Percentiles rank a stretch among this genome's conserved stretches.
Evolutionary conservation across 345 rosid species (phyloP).

Genomic region (Citrus australasica): DNA sequence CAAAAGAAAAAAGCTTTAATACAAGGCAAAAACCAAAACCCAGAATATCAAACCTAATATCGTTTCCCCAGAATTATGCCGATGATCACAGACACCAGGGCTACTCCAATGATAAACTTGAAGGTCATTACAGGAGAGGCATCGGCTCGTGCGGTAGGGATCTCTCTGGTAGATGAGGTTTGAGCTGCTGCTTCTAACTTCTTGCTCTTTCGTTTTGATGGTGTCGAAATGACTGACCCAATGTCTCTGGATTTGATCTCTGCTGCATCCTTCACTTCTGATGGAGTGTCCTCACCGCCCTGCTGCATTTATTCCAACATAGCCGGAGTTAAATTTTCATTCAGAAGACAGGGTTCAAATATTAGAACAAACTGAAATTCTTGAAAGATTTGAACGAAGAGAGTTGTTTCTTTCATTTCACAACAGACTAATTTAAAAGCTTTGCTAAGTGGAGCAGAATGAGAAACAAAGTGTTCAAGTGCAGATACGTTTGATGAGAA

Average conservation of each 20-base stretch:
- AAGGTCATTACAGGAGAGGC: conserved; percentile 41
- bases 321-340: not conserved
- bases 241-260: conserved; percentile 77
- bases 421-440: not conserved
- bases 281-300: conserved; percentile 25
- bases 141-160: conserved; percentile 25
- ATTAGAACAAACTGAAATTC: not conserved
- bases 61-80: conserved; percentile 79
- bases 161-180: conserved; percentile 34
- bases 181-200: conserved; percentile 49
- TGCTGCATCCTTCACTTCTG: conserved; percentile 27
- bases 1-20: not conserved
- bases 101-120: conserved; percentile 60
- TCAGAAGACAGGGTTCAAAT: not conserved
- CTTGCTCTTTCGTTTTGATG: conserved; percentile 72
- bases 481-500: not conserved
- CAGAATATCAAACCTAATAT: conserved; percentile 39
- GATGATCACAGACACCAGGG: conserved; percentile 64
- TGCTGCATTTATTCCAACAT: conserved; percentile 17
- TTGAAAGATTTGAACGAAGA: not conserved
- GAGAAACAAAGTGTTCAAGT: not conserved
- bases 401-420: not conserved
- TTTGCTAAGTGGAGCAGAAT: not conserved
- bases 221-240: conserved; percentile 49
- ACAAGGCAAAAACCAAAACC: conserved; percentile 9